Conservation (phyloP, 495 filamentous ascomycete genomes). For the Xylaria bambusicola region DNA sequence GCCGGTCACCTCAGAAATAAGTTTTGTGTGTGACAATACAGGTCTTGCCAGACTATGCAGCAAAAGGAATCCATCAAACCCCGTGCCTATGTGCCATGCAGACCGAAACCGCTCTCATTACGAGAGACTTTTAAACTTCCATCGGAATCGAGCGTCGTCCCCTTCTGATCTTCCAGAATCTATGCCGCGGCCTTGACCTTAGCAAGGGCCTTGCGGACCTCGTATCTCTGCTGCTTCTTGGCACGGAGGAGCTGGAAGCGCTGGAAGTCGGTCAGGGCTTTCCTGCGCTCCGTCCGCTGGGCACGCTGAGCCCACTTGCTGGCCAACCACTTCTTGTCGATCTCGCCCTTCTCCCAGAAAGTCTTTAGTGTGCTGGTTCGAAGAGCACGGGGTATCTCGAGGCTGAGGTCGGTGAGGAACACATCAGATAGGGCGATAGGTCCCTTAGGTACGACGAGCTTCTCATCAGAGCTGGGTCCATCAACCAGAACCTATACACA, state of each 20-base stretch:
- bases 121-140: constrained; percentile 27
- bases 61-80: constrained; percentile 47
- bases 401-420: constrained; percentile 86
- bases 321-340: constrained; percentile 88
- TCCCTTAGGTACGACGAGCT: constrained; percentile 79
- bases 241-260: constrained; percentile 98
- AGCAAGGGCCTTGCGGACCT: constrained; percentile 88
- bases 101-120: constrained; percentile 41
- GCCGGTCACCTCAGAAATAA: constrained; percentile 38
- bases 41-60: constrained; percentile 53
- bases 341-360: constrained; percentile 81
- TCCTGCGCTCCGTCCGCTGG: constrained; percentile 77
- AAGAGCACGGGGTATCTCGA: constrained; percentile 83
- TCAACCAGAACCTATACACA: constrained; percentile 82
- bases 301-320: constrained; percentile 89
- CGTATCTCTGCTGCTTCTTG: constrained; percentile 97
- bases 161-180: constrained; percentile 23
- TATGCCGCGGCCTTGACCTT: constrained; percentile 64
- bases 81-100: constrained; percentile 52
- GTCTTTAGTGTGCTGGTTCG: constrained; percentile 80
- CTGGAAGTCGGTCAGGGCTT: constrained; percentile 94
- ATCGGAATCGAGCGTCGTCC: constrained; percentile 27
- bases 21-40: constrained; percentile 51
- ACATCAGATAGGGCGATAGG: constrained; percentile 74
- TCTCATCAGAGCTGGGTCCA: constrained; percentile 77